Base-by-base conservation (phyloP, 208 protist species). In the Leishmania turanica region DNA sequence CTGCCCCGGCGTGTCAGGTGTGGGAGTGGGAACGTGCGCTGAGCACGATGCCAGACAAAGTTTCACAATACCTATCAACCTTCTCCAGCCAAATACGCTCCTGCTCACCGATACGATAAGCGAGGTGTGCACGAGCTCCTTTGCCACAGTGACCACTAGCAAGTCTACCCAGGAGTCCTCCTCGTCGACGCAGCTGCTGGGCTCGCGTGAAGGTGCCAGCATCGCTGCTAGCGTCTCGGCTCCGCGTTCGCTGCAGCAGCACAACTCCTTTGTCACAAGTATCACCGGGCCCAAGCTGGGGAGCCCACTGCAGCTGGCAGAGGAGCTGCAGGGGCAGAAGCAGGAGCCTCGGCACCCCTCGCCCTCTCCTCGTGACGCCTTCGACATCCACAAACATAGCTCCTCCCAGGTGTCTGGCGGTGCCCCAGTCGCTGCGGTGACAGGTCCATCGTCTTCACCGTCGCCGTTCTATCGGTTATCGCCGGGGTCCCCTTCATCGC, bases 81-180 rank as follows among this genome's bases (percentile, higher is more conserved):
- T 31, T 40, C 42, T 49, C 8, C 56, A n/a, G 49, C 11, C 56
- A n/a, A 62, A 34, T 1, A 34, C n/a, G 24, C 56, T 51, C 19
- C 40, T 47, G 53, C 40, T 65, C 37, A 49, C 74, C 24, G 56
- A 68, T 19, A 24, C 49, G 4, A 19, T 34, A 7, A 68, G 6
- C 13, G 74, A 77, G 13, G 40, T 49, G 37, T 49, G 7, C 74
- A 62, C 56, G 1, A 47, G 21, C 40, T 64, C 74, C 54, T 45
- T 51, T 13, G 56, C 31, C 56, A 49, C 49, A 8, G 24, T 31
- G 24, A 51, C 27, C 37, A 19, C 53, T 40, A 68, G 74, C 74
- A 62, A 77, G 9, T 77, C 53, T 45, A 37, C 74, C 34, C 74
- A 77, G 53, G 54, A 66, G 40, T 40, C 74, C 37, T 27, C 74